These are phyloP conservation scores for Fusarium tricinctum DNA, from an alignment of 2,329 filamentous ascomycete genomes.

Conservation along the genomic window DNA sequence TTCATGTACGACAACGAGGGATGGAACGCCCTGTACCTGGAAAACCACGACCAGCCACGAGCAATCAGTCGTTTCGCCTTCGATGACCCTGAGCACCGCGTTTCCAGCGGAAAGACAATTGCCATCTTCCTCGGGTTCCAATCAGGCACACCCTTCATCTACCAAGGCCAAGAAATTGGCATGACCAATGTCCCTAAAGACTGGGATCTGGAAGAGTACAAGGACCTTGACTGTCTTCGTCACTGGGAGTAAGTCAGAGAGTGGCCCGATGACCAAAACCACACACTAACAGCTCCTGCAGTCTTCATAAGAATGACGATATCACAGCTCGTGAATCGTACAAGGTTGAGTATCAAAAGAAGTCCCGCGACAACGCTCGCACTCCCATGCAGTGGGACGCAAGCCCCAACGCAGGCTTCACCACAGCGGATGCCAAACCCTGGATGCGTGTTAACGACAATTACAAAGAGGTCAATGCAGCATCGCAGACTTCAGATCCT, in stretches of 20 bases:
- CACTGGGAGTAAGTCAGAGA: constrained; percentile 59
- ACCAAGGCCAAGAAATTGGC: constrained; percentile 78
- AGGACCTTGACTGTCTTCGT: constrained; percentile 73
- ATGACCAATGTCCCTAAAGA: constrained; percentile 73
- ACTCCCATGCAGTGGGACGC: constrained; percentile 80
- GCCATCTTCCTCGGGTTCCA: constrained; percentile 69
- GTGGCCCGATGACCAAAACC: not conserved
- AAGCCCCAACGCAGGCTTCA: constrained; percentile 75
- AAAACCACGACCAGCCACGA: constrained; percentile 76
- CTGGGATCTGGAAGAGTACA: constrained; percentile 76
- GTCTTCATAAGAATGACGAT: constrained; percentile 57
- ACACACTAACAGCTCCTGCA: constrained; percentile 31
- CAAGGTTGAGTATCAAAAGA: constrained; percentile 65
- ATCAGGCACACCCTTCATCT: constrained; percentile 75
- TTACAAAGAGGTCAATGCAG: constrained; percentile 73
- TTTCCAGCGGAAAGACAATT: constrained; percentile 70
- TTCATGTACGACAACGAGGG: constrained; percentile 71
- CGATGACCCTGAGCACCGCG: constrained; percentile 64
- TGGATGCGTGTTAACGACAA: constrained; percentile 81
- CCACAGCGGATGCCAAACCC: constrained; percentile 63
- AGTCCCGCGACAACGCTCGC: constrained; percentile 77
- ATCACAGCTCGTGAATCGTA: constrained; percentile 55
- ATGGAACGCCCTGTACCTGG: constrained; percentile 75
- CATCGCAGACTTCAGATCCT: constrained; percentile 62
- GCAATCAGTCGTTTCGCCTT: constrained; percentile 69